Evolutionary conservation across 202 grass and related monocot genomes (phyloP).

Genomic region (Saccharum hybrid): DNA sequence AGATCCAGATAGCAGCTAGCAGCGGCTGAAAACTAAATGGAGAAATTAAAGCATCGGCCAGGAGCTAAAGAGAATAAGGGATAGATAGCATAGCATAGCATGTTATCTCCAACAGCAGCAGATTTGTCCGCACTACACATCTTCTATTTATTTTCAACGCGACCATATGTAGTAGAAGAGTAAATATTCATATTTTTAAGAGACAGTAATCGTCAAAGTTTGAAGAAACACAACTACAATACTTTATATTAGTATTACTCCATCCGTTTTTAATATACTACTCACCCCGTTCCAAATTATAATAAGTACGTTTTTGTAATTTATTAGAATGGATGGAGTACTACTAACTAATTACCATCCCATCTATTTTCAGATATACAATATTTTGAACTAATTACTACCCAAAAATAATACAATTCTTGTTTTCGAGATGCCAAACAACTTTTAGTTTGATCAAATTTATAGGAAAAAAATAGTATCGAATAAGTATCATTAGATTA

Average conservation of each 20-base stretch:
- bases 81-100: neutral
- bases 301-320: neutral
- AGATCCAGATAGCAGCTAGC: neutral
- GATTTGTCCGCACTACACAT: neutral
- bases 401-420: neutral
- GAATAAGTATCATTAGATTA: no score
- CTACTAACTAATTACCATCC: neutral
- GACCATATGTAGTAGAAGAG: neutral
- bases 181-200: neutral
- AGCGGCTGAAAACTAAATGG: neutral
- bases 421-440: neutral
- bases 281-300: neutral
- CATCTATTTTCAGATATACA: neutral
- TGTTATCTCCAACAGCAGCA: neutral
- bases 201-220: no score
- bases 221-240: neutral
- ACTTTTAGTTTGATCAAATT: neutral
- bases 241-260: neutral
- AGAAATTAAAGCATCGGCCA: neutral
- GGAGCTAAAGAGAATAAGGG: constrained; percentile 13
- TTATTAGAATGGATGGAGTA: no score
- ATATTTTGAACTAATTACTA: neutral
- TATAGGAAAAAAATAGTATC: neutral
- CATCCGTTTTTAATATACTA: neutral
- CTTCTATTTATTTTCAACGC: neutral